These are phyloP conservation scores for Cytospora leucostoma DNA, from an alignment of 2,329 filamentous ascomycete species.

Conservation along the genomic window DNA sequence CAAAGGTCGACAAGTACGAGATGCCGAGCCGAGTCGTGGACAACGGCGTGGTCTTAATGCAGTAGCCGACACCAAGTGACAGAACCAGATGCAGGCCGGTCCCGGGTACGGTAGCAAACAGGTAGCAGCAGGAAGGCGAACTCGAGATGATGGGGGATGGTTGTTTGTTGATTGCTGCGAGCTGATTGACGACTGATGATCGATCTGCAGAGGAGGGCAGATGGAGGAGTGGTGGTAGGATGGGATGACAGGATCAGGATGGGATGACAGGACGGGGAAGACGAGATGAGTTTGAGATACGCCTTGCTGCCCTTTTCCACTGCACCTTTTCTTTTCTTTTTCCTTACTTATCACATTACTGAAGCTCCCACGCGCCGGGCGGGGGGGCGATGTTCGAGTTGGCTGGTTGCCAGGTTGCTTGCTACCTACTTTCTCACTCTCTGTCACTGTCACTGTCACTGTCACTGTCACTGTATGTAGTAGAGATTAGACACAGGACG, in stretches of 20 bases:
- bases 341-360: background rate
- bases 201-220: background rate
- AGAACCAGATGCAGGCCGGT: background rate
- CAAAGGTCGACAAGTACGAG: background rate
- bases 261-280: background rate
- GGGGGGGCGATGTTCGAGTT: background rate
- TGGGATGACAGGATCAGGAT: background rate
- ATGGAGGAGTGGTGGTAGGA: background rate
- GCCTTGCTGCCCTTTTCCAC: background rate
- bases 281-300: background rate
- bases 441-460: no score
- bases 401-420: background rate
- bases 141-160: background rate
- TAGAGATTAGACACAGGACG: background rate
- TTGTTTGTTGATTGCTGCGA: background rate
- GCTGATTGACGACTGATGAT: background rate
- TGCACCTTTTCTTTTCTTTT: background rate
- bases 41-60: background rate
- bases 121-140: conserved; percentile 1
- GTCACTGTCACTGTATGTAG: no score
- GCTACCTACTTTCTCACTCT: no score
- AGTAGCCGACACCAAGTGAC: background rate
- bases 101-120: background rate
- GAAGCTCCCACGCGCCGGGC: background rate
- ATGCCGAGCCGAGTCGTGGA: background rate